Conservation (phyloP, 2,329 filamentous ascomycete genomes). For the Trichophaea hybrida region DNA sequence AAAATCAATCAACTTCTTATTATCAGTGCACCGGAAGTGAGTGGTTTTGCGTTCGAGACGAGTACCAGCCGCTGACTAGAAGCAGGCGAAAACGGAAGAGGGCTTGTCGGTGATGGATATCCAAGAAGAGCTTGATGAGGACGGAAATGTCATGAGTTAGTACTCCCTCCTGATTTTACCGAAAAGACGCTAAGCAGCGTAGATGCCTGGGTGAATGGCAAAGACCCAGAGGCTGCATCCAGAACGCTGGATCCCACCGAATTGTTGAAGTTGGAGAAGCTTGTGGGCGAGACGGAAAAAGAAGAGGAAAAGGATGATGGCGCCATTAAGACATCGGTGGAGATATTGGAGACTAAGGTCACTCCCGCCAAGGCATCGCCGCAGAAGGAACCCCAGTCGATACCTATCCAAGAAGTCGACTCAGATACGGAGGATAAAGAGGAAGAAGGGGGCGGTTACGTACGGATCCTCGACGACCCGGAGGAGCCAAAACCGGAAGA, state of each 20-base stretch:
- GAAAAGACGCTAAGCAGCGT: neutral
- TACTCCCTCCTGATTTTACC: neutral
- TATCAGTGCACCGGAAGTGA: slow-evolving; percentile 42
- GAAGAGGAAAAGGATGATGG: slow-evolving; percentile 5
- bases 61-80: too few species aligned
- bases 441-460: slow-evolving; percentile 18
- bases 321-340: neutral
- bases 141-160: slow-evolving; percentile 57
- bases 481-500: slow-evolving; percentile 16
- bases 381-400: neutral
- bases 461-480: slow-evolving; percentile 17
- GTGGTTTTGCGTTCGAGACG: too few species aligned
- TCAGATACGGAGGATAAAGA: neutral
- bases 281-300: slow-evolving; percentile 3
- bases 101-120: slow-evolving; percentile 78
- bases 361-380: neutral
- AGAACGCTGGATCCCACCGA: slow-evolving; percentile 1
- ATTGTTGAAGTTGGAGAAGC: neutral
- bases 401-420: neutral
- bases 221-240: slow-evolving; percentile 5
- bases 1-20: slow-evolving; percentile 51
- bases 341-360: neutral
- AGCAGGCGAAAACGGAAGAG: slow-evolving; percentile 44
- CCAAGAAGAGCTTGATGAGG: slow-evolving; percentile 77
- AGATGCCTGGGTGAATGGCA: slow-evolving; percentile 19